Evolutionary conservation across 352 stramenopile genomes (phyloP).

Genomic region (Pythium pectinolyticum): DNA sequence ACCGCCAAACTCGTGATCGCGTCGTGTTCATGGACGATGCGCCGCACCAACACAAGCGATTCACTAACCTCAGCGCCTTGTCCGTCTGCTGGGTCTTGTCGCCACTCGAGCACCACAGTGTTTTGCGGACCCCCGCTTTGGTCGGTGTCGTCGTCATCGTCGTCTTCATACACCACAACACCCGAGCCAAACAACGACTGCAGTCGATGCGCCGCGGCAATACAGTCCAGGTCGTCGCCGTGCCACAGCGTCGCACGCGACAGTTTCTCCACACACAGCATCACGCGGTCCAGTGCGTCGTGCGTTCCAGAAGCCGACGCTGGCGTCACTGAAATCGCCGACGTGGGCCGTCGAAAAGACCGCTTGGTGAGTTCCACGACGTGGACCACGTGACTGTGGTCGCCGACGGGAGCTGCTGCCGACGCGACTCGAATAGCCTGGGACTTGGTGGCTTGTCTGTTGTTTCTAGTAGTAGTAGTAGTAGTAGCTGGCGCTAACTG

Average conservation of each 20-base stretch:
- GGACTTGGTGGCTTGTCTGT: neutral
- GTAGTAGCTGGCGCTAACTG: too few relatives aligned
- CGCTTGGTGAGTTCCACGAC: slow-evolving; percentile 54
- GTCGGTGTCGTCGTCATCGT: slow-evolving; percentile 5
- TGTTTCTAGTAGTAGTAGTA: slow-evolving; percentile 1
- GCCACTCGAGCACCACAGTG: slow-evolving; percentile 41
- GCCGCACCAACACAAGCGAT: slow-evolving; percentile 28
- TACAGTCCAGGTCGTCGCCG: slow-evolving; percentile 34
- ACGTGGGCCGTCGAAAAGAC: slow-evolving; percentile 17
- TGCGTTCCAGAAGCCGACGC: neutral
- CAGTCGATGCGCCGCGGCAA: slow-evolving; percentile 35
- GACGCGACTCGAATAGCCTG: slow-evolving; percentile 6
- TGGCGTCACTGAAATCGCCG: neutral
- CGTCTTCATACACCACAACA: slow-evolving; percentile 3
- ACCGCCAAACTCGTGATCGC: slow-evolving; percentile 38
- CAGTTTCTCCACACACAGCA: slow-evolving; percentile 59
- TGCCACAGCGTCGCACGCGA: slow-evolving; percentile 34
- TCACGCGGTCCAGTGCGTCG: slow-evolving; percentile 21
- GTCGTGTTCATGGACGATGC: slow-evolving; percentile 27
- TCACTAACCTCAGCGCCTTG: too few relatives aligned
- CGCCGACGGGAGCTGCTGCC: slow-evolving; percentile 11
- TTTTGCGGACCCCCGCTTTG: neutral
- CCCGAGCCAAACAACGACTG: slow-evolving; percentile 41
- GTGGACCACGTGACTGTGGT: slow-evolving; percentile 47
- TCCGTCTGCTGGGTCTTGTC: slow-evolving; percentile 17